Base-by-base conservation (phyloP, 768 basidiomycete species). In the Amanita subjunquillea region DNA sequence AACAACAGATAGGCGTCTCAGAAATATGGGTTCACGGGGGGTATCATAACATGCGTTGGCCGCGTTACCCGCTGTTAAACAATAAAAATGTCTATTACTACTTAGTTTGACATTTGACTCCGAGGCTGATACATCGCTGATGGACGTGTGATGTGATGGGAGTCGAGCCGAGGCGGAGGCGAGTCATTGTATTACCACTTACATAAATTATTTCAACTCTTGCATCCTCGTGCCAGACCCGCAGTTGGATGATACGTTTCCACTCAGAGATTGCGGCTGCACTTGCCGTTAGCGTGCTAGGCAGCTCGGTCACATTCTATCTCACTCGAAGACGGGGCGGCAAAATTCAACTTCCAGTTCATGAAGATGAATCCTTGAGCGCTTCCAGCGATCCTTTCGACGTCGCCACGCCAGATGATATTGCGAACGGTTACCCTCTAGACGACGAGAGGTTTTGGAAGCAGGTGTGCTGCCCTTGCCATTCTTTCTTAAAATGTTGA, bases 331-430 rank as follows among this genome's bases (percentile, higher is more conserved):
- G 71, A 2, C 64, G 58, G 41, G 73, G 76, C 30, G 78, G 76
- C 32, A 78, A 78, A 62, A 75, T 83, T 51, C 66, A 73, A 50
- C 72, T 84, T 15, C 74, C 76, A 38, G 66, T 54, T 59, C 47
- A 57, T 29, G 59, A 58, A 15, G 60, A 63, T 30, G 85, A 86
- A 58, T 79, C 83, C 6, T 87, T 85, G 60, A 77, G 80, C 17
- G 77, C 79, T 20, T 79, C 62, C 29, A 32, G 6, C 9, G 85
- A 87, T 59, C 80, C 83, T 9, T 87, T 86, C 60, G 78, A 81
- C 61, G 82, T 91, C n/a, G 77, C 80, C 17, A 79, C 62, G n/a
- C 77, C 81, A 7, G 83, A 85, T 62, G 89, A 91, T 58, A 57
- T 78, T 34, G 54, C 82, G 10, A 82, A 87, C 55, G 86, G 86